phyloP scores from a whole-genome alignment of 2,329 filamentous ascomycete species.

The Xylaria sp. region DNA sequence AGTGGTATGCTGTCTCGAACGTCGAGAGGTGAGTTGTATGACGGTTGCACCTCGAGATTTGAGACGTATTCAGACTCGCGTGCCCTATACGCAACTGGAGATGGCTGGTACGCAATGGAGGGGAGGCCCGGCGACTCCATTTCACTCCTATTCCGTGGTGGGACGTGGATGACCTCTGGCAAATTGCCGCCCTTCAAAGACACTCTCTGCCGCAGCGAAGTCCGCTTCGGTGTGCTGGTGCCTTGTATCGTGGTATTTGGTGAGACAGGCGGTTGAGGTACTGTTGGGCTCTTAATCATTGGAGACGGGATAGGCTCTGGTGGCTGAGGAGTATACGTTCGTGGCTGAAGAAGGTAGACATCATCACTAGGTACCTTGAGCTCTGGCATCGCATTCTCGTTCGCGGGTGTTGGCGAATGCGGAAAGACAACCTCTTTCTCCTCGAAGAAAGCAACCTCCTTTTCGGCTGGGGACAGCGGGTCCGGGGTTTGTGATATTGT shows the following conservation, averaged over 20 bases:
- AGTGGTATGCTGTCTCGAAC: slow-evolving; percentile 44
- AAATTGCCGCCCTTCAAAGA: slow-evolving; percentile 57
- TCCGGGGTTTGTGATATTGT: slow-evolving; percentile 34
- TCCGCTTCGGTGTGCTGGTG: slow-evolving; percentile 41
- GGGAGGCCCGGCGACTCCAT: slow-evolving; percentile 42
- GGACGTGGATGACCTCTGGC: slow-evolving; percentile 61
- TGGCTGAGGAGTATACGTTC: slow-evolving; percentile 61
- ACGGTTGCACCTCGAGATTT: slow-evolving; percentile 50
- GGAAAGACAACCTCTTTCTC: slow-evolving; percentile 33
- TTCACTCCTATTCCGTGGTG: slow-evolving; percentile 47
- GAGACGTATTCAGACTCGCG: slow-evolving; percentile 57
- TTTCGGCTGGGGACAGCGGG: slow-evolving; percentile 35
- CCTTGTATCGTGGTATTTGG: slow-evolving; percentile 15
- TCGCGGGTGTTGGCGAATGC: slow-evolving; percentile 29
- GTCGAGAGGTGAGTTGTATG: slow-evolving; percentile 44
- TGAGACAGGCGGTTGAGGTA: slow-evolving; percentile 32
- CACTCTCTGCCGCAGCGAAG: slow-evolving; percentile 59
- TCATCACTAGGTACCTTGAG: slow-evolving; percentile 40
- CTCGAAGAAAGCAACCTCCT: slow-evolving; percentile 39
- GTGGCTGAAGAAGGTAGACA: slow-evolving; percentile 61
- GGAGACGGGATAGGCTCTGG: slow-evolving; percentile 56
- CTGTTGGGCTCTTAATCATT: slow-evolving; percentile 42
- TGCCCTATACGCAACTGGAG: slow-evolving; percentile 42
- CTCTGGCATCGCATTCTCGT: slow-evolving; percentile 32
- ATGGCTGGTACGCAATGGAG: slow-evolving; percentile 29